Conservation (phyloP, 2,329 filamentous ascomycete genomes). For the Diaporthe sp. region DNA sequence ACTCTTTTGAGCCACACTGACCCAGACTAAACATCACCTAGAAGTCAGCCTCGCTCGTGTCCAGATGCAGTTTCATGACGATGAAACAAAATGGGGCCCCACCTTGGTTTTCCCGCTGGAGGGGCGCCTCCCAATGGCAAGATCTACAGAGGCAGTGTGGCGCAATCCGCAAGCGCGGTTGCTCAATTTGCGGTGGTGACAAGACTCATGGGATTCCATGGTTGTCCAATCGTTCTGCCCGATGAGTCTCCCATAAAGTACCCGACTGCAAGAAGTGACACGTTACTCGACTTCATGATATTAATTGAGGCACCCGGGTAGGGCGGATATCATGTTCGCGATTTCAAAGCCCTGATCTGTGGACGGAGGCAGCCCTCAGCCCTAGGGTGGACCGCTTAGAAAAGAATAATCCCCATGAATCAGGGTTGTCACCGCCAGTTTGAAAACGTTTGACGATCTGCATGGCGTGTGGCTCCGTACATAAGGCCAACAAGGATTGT, state of each 20-base stretch:
- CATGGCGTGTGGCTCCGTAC: neutral
- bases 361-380: neutral
- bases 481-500: neutral
- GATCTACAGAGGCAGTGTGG: neutral
- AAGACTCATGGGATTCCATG: neutral
- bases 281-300: neutral
- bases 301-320: neutral
- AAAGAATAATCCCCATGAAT: neutral
- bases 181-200: neutral
- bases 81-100: neutral
- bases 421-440: conserved; percentile 1
- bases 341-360: neutral
- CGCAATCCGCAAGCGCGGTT: neutral
- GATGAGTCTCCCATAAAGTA: neutral
- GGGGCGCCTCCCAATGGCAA: neutral
- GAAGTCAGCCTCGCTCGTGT: neutral
- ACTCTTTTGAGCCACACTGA: neutral
- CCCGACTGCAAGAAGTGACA: neutral
- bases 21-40: neutral
- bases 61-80: neutral
- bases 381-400: neutral
- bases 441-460: neutral
- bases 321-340: neutral
- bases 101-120: neutral
- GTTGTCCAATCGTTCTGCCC: neutral